phyloP scores from a whole-genome alignment of 139 green algal species.

The Microglena sp. region DNA sequence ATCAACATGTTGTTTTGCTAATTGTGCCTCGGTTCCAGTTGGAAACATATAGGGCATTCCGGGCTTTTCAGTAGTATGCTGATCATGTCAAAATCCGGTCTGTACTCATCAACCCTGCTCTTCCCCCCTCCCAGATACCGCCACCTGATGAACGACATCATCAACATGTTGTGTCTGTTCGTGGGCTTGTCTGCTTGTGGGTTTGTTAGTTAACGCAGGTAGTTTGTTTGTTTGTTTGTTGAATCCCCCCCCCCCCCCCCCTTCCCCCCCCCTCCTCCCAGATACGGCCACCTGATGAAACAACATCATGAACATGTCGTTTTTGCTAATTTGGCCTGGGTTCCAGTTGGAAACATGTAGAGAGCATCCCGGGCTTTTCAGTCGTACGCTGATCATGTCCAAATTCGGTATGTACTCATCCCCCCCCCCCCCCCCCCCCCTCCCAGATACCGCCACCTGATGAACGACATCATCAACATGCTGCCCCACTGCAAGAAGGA shows the following conservation, averaged over 20 bases:
- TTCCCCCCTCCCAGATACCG: slow-evolving; percentile 52
- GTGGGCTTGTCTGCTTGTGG: too few relatives aligned
- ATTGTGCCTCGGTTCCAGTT: too few relatives aligned
- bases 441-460: slow-evolving; percentile 80
- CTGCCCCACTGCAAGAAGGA: slow-evolving; percentile 94
- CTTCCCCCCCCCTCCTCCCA: too few relatives aligned
- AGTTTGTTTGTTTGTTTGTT: too few relatives aligned
- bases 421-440: neutral
- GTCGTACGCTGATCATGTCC: neutral
- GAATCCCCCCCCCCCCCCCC: too few relatives aligned
- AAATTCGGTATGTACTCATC: slow-evolving; percentile 1
- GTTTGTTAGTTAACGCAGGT: too few relatives aligned
- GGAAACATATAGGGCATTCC: neutral
- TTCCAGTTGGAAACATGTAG: too few relatives aligned
- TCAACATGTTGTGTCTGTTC: too few relatives aligned
- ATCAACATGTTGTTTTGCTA: too few relatives aligned
- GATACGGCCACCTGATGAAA: too few relatives aligned
- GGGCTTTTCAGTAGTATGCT: neutral
- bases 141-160: slow-evolving; percentile 82
- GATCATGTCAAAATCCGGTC: neutral
- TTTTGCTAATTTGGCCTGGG: too few relatives aligned
- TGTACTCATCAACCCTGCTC: neutral
- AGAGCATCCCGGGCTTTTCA: neutral
- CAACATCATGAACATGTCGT: too few relatives aligned
- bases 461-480: slow-evolving; percentile 73